These are phyloP conservation scores for Chrysoporthe cubensis DNA, from an alignment of 2,329 filamentous ascomycete species.

Conservation along the genomic window DNA sequence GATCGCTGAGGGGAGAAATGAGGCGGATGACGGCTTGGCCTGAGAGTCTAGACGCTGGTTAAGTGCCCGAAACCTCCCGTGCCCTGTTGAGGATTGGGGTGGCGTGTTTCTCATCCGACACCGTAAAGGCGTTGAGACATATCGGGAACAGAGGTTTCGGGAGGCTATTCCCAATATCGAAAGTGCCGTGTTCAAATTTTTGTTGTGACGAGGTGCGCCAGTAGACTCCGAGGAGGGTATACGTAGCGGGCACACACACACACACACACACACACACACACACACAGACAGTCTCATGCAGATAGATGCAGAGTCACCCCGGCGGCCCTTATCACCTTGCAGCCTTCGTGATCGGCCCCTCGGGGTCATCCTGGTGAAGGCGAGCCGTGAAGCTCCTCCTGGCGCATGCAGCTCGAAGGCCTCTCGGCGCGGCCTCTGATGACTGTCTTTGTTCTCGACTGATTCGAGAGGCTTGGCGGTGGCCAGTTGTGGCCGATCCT, in stretches of 20 bases:
- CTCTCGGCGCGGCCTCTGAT: neutral
- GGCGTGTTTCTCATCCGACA: conserved; percentile 18
- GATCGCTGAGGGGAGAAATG: conserved; percentile 12
- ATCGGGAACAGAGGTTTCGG: conserved; percentile 12
- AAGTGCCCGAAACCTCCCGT: conserved; percentile 10
- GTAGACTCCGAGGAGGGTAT: conserved; percentile 6
- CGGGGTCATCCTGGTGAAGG: conserved; percentile 18
- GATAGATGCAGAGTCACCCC: conserved; percentile 24
- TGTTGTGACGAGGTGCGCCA: neutral
- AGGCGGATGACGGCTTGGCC: neutral
- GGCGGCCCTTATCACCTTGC: conserved; percentile 18
- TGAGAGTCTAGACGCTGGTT: neutral
- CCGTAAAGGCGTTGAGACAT: conserved; percentile 10
- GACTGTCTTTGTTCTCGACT: neutral
- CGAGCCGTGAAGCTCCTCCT: neutral
- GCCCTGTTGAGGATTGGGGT: neutral
- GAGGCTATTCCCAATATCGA: conserved; percentile 22
- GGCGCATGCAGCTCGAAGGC: neutral
- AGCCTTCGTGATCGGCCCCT: conserved; percentile 18
- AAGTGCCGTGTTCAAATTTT: conserved; percentile 12
- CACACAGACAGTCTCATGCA: conserved; percentile 4
- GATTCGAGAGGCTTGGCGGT: neutral
- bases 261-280: neutral
- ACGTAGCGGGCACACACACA: neutral
- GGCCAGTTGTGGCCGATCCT: neutral